Evolutionary conservation across 2,329 filamentous ascomycete species (phyloP).

Genomic region (Phyllosticta paracitricarpa): DNA sequence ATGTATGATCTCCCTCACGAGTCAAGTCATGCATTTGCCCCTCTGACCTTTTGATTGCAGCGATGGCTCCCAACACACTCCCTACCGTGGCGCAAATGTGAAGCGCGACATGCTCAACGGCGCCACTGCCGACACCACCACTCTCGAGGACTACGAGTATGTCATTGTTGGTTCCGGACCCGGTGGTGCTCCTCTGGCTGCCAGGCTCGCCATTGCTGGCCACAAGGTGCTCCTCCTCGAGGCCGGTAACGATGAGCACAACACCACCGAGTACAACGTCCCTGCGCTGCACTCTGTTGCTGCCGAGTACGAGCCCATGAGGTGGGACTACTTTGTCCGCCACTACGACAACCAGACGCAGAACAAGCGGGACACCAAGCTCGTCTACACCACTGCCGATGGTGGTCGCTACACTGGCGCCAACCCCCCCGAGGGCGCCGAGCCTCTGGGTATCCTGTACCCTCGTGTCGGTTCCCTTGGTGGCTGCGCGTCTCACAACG

Average conservation of each 20-base stretch:
- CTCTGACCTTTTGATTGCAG: slow-evolving; percentile 11
- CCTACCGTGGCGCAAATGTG: slow-evolving; percentile 13
- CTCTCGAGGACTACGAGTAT: slow-evolving; percentile 43
- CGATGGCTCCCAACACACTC: slow-evolving; percentile 17
- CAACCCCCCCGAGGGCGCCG: slow-evolving; percentile 43
- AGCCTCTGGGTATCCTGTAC: slow-evolving; percentile 46
- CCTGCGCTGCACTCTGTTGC: slow-evolving; percentile 45
- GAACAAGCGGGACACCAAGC: slow-evolving; percentile 49
- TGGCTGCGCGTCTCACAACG: slow-evolving; percentile 53
- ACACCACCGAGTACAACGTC: slow-evolving; percentile 36
- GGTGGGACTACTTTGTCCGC: slow-evolving; percentile 56
- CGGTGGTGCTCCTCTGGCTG: slow-evolving; percentile 49
- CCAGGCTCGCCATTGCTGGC: slow-evolving; percentile 49
- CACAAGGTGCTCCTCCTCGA: slow-evolving; percentile 52
- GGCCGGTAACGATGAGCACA: slow-evolving; percentile 48
- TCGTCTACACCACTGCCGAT: slow-evolving; percentile 44
- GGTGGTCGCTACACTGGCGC: slow-evolving; percentile 45
- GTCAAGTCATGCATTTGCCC: background rate
- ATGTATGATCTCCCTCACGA: slow-evolving; percentile 12
- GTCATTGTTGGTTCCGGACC: slow-evolving; percentile 52
- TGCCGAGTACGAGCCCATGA: slow-evolving; percentile 46
- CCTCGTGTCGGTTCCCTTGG: slow-evolving; percentile 48
- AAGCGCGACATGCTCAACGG: slow-evolving; percentile 14
- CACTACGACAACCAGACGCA: slow-evolving; percentile 48
- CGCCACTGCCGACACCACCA: slow-evolving; percentile 9